phyloP scores from a whole-genome alignment of 2,329 filamentous ascomycete species.

The Fusarium newnesense region DNA sequence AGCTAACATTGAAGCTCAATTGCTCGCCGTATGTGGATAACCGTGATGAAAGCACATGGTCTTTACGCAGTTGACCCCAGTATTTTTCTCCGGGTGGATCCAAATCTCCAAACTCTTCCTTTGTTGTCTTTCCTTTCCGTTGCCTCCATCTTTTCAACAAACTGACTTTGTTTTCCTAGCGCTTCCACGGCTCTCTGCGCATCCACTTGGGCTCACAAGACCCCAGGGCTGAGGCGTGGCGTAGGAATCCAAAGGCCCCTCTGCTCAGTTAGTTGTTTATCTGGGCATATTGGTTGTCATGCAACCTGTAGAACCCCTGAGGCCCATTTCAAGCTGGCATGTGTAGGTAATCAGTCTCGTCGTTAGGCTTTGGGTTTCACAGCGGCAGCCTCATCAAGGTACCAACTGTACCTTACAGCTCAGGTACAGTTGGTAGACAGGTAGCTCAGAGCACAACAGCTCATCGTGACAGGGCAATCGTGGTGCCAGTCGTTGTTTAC shows the following conservation, averaged over 20 bases:
- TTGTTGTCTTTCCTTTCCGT: conserved; percentile 13
- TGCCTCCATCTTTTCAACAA: conserved; percentile 23
- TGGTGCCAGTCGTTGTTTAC: not conserved
- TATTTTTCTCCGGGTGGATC: conserved; percentile 24
- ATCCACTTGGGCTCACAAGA: conserved; percentile 32
- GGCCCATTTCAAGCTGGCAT: not conserved
- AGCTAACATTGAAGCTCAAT: not conserved
- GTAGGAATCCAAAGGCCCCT: conserved; percentile 11
- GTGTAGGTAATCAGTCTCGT: not conserved
- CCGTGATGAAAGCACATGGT: conserved; percentile 7
- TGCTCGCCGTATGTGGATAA: not conserved
- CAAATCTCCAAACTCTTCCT: conserved; percentile 26
- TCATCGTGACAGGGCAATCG: not conserved
- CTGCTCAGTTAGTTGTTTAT: conserved; percentile 7
- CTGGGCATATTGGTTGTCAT: conserved; percentile 1
- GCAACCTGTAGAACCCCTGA: conserved; percentile 12
- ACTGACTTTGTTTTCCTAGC: conserved; percentile 33
- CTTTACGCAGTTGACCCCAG: conserved; percentile 4
- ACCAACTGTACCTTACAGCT: conserved; percentile 17
- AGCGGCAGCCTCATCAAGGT: conserved; percentile 13
- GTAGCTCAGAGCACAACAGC: not conserved
- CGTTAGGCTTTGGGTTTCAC: conserved; percentile 28
- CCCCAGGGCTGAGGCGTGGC: conserved; percentile 32
- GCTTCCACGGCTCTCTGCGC: conserved; percentile 41
- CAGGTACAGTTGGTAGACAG: not conserved